These are phyloP conservation scores for Mycena filopes DNA, from an alignment of 768 basidiomycete species.

Conservation along the genomic window DNA sequence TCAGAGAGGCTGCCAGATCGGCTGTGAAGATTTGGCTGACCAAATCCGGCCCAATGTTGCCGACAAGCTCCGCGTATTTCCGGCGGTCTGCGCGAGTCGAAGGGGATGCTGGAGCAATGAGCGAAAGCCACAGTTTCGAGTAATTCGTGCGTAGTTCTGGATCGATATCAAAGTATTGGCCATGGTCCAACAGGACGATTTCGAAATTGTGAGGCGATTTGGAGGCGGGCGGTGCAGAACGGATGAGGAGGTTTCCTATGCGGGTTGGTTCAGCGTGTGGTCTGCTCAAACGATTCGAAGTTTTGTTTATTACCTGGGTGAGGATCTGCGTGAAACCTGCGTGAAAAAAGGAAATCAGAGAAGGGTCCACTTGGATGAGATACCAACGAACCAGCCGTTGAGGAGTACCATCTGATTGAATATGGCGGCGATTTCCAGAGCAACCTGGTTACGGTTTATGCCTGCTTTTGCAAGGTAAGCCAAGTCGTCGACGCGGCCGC, in stretches of 20 bases:
- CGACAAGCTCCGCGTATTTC: slow-evolving; percentile 91
- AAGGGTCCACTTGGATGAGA: too few species aligned
- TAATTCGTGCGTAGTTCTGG: slow-evolving; percentile 83
- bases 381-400: slow-evolving; percentile 95
- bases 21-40: slow-evolving; percentile 52
- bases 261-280: slow-evolving; percentile 8
- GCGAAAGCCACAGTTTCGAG: slow-evolving; percentile 89
- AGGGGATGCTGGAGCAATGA: slow-evolving; percentile 80
- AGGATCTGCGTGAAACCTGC: slow-evolving; percentile 76
- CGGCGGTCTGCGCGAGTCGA: slow-evolving; percentile 73
- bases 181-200: slow-evolving; percentile 94
- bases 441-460: slow-evolving; percentile 95
- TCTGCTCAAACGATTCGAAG: neutral
- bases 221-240: slow-evolving; percentile 70
- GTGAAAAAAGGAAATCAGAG: too few species aligned
- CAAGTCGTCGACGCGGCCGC: slow-evolving; percentile 89
- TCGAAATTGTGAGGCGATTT: slow-evolving; percentile 95
- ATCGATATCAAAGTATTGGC: slow-evolving; percentile 92
- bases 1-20: slow-evolving; percentile 6
- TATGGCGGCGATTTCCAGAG: slow-evolving; percentile 89
- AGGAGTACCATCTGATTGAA: slow-evolving; percentile 97
- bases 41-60: slow-evolving; percentile 88
- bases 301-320: slow-evolving; percentile 70
- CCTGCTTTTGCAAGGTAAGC: slow-evolving; percentile 80
- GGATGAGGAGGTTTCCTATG: slow-evolving; percentile 89